A percentile compares a stretch with the other conserved stretches of the same genome.
Evolutionary conservation across 352 stramenopile genomes (phyloP).

Genomic region (Phytophthora tentaculata): DNA sequence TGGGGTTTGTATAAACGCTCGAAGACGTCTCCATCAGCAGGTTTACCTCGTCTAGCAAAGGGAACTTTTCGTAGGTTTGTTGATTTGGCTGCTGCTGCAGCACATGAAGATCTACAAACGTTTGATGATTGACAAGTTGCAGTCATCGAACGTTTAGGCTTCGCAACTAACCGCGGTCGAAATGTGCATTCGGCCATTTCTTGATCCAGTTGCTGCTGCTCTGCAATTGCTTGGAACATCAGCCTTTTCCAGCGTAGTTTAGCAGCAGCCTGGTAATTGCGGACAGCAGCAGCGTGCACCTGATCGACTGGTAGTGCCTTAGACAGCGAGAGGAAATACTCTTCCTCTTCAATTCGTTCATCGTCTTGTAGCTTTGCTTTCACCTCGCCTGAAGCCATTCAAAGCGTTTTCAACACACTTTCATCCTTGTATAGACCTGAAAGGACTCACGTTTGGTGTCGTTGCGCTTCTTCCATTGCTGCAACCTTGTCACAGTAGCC

Average conservation of each 20-base stretch:
- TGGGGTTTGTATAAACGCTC: conserved; percentile 28
- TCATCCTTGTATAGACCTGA: neutral
- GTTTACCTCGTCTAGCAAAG: no score
- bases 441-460: conserved; percentile 25
- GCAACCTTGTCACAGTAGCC: conserved; percentile 9
- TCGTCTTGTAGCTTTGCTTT: conserved; percentile 26
- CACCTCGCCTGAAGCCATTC: conserved; percentile 18
- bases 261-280: neutral
- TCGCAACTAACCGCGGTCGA: conserved; percentile 31
- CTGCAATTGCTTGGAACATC: no score
- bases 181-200: conserved; percentile 64
- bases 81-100: neutral
- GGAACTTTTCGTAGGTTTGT: no score
- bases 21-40: conserved; percentile 30
- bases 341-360: conserved; percentile 33
- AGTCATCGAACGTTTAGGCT: no score
- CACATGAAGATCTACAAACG: conserved; percentile 7
- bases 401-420: conserved; percentile 1
- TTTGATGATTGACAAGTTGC: neutral
- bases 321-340: conserved; percentile 23
- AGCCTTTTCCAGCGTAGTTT: no score
- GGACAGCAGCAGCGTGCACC: no score
- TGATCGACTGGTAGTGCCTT: conserved; percentile 7
- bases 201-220: no score
- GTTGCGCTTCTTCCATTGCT: conserved; percentile 30